Base-by-base conservation (phyloP, 169 alveolate species). In the Plasmodium falciparum region DNA sequence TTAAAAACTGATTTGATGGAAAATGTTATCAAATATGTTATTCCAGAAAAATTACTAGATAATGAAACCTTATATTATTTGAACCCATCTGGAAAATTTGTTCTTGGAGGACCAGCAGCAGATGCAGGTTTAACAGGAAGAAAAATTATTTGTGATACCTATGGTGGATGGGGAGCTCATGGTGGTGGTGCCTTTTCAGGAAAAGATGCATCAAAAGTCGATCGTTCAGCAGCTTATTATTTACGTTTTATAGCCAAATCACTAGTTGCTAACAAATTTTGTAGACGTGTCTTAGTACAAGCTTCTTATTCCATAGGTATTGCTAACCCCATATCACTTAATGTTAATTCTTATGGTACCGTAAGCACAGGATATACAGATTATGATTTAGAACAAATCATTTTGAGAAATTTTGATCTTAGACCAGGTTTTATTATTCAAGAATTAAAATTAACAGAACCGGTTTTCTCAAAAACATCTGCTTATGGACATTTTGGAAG, bases 141-240 rank as follows among this genome's bases (percentile, higher is more conserved):
- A 63, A 99, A 99, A 93, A 98, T 98, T 80, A 98, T 99, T 70
- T 99, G 98, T 49, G 99, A 98, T 94, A 99, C 99, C 24, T 99
- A 98, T 94, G 99, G 99, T 29, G 99, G 99, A 62, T 98, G 99
- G 99, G 99, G 99, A 13, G 99, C 99, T 22, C 99, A 98, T 93
- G 99, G 99, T 22, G 99, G 99, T 12, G 99, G 99, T 62, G 99
- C 99, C 65, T 99, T 99, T 97, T 98, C 99, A 63, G 99, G 99
- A 90, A 99, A 99, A 93, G 99, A 99, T 89, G 94, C 99, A 65
- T 96, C 99, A 49, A 99, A 99, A 95, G 99, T 98, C 47, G 99
- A 99, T 91, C 96, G 99, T 59, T 97, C 99, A 13, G 99, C 99
- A 22, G 99, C 99, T 33, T 99, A 99, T 95, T 98, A 98, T 83